Evolutionary conservation across 1,139 yeast genomes (phyloP).

Genomic region (Yamadazyma dushanensis): DNA sequence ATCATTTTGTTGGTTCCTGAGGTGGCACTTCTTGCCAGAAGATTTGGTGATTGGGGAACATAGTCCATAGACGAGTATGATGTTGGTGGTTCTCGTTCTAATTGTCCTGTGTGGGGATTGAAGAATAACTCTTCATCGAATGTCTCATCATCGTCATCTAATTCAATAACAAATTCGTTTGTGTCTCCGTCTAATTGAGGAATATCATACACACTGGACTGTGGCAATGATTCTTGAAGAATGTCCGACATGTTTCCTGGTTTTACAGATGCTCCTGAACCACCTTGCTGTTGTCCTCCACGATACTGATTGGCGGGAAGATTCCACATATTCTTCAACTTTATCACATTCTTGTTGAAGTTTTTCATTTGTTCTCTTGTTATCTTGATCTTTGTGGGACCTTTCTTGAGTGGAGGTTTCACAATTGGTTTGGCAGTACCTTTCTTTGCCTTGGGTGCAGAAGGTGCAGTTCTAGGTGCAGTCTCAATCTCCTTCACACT

Average conservation of each 20-base stretch:
- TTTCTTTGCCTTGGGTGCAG: slow-evolving; percentile 1
- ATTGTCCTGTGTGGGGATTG: slow-evolving; percentile 34
- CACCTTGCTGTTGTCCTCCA: slow-evolving; percentile 4
- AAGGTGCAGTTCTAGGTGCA: too few relatives aligned
- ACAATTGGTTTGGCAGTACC: slow-evolving; percentile 3
- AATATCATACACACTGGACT: slow-evolving; percentile 13
- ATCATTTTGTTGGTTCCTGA: slow-evolving; percentile 3
- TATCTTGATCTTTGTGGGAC: slow-evolving; percentile 12
- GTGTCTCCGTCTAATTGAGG: slow-evolving; percentile 15
- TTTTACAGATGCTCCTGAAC: not conserved
- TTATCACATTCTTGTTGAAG: slow-evolving; percentile 21
- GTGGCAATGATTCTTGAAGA: slow-evolving; percentile 15
- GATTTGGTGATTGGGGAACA: slow-evolving; percentile 1
- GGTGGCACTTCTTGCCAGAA: not conserved
- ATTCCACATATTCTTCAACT: slow-evolving; percentile 34
- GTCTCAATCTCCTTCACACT: not conserved
- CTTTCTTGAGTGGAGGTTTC: slow-evolving; percentile 5
- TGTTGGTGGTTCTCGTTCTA: slow-evolving; percentile 36
- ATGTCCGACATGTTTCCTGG: slow-evolving; percentile 2
- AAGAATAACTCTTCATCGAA: slow-evolving; percentile 29
- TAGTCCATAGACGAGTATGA: slow-evolving; percentile 24
- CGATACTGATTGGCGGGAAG: slow-evolving; percentile 31
- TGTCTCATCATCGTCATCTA: slow-evolving; percentile 27
- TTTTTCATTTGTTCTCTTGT: slow-evolving; percentile 15
- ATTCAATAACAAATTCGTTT: slow-evolving; percentile 33